Conservation (phyloP, 345 rosid genomes). For the Syzygium jambos region DNA sequence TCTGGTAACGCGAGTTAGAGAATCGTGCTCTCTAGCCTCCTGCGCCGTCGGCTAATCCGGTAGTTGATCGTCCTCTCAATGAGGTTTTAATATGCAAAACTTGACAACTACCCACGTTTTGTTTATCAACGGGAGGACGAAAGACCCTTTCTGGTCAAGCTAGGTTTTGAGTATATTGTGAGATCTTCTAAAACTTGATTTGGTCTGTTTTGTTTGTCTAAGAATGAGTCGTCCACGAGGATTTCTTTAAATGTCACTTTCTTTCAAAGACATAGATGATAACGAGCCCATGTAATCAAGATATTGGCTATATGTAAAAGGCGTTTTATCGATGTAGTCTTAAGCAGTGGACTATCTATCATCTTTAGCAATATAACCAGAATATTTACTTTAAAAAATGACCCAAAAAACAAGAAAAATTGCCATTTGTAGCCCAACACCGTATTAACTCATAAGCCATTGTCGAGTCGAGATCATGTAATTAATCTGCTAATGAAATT, state of each 20-base stretch:
- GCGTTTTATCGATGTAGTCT: neutral
- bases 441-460: neutral
- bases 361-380: neutral
- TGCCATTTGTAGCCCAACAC: neutral
- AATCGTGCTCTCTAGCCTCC: neutral
- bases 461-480: neutral
- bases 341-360: neutral
- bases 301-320: neutral
- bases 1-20: neutral
- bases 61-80: neutral
- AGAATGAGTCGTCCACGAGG: neutral
- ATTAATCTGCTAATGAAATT: neutral
- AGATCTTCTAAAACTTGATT: neutral
- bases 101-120: neutral
- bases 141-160: neutral
- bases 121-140: neutral
- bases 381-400: neutral
- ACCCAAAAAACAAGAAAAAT: neutral
- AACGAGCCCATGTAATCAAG: neutral
- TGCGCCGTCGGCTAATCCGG: neutral
- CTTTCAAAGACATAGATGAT: neutral
- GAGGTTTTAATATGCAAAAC: neutral
- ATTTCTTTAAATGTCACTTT: neutral
- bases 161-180: neutral
- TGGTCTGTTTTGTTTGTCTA: neutral